Conservation (phyloP, 2,329 filamentous ascomycete species). For the Cercospora canescens region DNA sequence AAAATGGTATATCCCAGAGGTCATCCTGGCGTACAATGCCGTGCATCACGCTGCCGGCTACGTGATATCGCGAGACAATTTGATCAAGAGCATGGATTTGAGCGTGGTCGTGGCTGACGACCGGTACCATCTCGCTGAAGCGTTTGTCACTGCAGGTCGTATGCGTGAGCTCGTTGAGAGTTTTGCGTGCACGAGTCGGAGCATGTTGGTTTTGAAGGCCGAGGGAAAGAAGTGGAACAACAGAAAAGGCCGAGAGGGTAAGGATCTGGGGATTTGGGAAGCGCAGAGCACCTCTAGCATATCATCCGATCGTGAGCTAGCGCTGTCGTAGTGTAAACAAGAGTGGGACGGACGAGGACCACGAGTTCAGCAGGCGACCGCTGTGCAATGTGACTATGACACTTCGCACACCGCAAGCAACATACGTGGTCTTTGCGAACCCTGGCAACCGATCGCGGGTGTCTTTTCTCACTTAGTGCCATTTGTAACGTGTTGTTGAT, state of each 20-base stretch:
- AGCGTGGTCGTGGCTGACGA: conserved; percentile 69
- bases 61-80: conserved; percentile 70
- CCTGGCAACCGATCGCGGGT: neutral
- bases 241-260: conserved; percentile 44
- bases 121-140: conserved; percentile 35
- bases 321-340: neutral
- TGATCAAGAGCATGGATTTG: conserved; percentile 85
- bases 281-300: conserved; percentile 25
- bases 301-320: neutral
- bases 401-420: neutral
- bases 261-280: conserved; percentile 48
- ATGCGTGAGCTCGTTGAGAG: conserved; percentile 52
- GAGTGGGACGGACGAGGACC: neutral
- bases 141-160: conserved; percentile 41
- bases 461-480: neutral
- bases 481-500: neutral
- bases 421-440: neutral
- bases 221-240: conserved; percentile 42
- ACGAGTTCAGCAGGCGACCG: neutral
- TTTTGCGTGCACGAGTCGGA: conserved; percentile 76
- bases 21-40: conserved; percentile 79
- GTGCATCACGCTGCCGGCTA: conserved; percentile 78
- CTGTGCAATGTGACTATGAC: neutral
- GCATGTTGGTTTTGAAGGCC: conserved; percentile 57
- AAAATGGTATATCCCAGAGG: conserved; percentile 79